Percentiles rank a stretch among this genome's conserved stretches.
Evolutionary conservation across 1,284 basidiomycete species (phyloP).

Genomic region (Sanghuangporus weigelae): DNA sequence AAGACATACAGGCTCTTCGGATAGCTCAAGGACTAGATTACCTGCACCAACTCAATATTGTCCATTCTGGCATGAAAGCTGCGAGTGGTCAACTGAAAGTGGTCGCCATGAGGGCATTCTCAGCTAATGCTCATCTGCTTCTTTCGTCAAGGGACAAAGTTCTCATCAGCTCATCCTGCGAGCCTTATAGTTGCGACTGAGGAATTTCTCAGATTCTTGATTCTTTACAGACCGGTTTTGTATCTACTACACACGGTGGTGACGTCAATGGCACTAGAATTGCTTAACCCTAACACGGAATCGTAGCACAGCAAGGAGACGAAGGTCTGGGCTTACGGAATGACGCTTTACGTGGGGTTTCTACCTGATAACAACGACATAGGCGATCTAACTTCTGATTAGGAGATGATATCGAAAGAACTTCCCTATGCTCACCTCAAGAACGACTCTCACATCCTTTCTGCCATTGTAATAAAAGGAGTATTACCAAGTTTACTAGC

Average conservation of each 20-base stretch:
- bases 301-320: background rate
- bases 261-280: too few relatives aligned
- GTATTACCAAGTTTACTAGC: background rate
- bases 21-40: background rate
- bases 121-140: too few relatives aligned
- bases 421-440: background rate
- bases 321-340: constrained; percentile 8
- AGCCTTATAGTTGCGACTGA: constrained; percentile 1
- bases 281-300: too few relatives aligned
- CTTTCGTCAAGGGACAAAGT: background rate
- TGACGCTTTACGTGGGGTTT: constrained; percentile 7
- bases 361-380: background rate
- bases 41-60: background rate
- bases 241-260: background rate
- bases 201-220: constrained; percentile 1
- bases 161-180: background rate
- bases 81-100: too few relatives aligned
- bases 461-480: background rate
- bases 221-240: background rate
- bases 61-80: background rate
- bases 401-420: background rate
- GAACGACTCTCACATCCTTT: background rate
- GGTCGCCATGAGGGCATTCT: too few relatives aligned
- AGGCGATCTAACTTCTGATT: background rate
- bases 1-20: too few relatives aligned